phyloP scores from a whole-genome alignment of 768 basidiomycete genomes.

The Scleroderma citrinum region DNA sequence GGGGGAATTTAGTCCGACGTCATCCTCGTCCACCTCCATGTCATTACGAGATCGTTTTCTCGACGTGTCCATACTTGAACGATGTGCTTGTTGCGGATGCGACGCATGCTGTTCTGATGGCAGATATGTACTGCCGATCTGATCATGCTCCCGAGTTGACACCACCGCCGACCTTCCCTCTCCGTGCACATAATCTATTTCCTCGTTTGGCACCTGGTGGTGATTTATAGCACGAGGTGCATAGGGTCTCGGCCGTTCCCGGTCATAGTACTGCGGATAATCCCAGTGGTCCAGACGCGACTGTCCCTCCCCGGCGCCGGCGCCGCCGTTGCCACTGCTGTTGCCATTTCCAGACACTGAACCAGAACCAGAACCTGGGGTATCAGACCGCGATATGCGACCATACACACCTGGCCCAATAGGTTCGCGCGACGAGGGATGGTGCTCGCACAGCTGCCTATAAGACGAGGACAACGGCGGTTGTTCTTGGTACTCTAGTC shows the following conservation, averaged over 20 bases:
- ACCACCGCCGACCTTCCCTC: slow-evolving; percentile 37
- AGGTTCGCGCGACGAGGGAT: slow-evolving; percentile 23
- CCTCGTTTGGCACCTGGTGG: slow-evolving; percentile 34
- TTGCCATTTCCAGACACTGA: slow-evolving; percentile 28
- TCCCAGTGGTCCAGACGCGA: slow-evolving; percentile 43
- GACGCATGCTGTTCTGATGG: slow-evolving; percentile 24
- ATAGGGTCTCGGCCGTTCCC: slow-evolving; percentile 44
- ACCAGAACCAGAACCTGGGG: slow-evolving; percentile 52
- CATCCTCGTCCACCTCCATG: slow-evolving; percentile 58
- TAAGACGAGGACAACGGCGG: slow-evolving; percentile 18
- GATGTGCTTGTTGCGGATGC: slow-evolving; percentile 13
- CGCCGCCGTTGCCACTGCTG: neutral
- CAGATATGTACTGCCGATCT: slow-evolving; percentile 29
- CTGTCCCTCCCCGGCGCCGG: slow-evolving; percentile 37
- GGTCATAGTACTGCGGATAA: slow-evolving; percentile 44
- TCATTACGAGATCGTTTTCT: slow-evolving; percentile 58
- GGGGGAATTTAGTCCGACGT: slow-evolving; percentile 31
- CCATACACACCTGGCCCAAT: slow-evolving; percentile 25
- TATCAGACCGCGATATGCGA: slow-evolving; percentile 48
- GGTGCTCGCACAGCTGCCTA: slow-evolving; percentile 22
- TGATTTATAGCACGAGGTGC: slow-evolving; percentile 47
- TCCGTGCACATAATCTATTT: slow-evolving; percentile 49
- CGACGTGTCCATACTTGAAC: slow-evolving; percentile 36
- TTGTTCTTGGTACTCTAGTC: slow-evolving; percentile 27
- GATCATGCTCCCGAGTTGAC: slow-evolving; percentile 33